Percentiles rank a stretch among this genome's conserved stretches.
Evolutionary conservation across 257 asterid species (phyloP).

Genomic region (Solanum dulcamara): DNA sequence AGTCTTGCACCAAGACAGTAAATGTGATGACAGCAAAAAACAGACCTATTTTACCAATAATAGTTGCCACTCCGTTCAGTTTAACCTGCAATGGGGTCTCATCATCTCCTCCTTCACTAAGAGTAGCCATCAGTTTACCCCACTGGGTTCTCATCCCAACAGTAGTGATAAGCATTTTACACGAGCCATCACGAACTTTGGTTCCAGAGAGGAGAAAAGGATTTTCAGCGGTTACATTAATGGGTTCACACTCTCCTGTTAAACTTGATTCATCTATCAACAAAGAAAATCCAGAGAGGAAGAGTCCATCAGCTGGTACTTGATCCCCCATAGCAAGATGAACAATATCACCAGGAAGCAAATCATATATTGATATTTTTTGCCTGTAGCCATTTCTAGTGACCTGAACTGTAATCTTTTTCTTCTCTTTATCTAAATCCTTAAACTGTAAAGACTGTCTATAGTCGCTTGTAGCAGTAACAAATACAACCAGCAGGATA

Average conservation of each 20-base stretch:
- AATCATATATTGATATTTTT: conserved; percentile 68
- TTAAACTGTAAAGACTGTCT: conserved; percentile 77
- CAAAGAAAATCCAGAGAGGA: conserved; percentile 62
- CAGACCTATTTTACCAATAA: conserved; percentile 78
- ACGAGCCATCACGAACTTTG: conserved; percentile 83
- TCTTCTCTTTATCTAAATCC: conserved; percentile 88
- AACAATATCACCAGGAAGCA: conserved; percentile 79
- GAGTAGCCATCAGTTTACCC: conserved; percentile 92
- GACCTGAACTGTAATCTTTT: conserved; percentile 70
- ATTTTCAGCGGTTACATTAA: conserved; percentile 47
- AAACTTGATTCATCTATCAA: conserved; percentile 75
- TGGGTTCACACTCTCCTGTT: conserved; percentile 85
- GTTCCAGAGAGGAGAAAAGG: conserved; percentile 90
- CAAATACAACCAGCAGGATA: conserved; percentile 77
- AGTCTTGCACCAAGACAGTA: conserved; percentile 72
- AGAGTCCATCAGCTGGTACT: conserved; percentile 91
- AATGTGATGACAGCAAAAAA: conserved; percentile 83
- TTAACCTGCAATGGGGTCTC: conserved; percentile 91
- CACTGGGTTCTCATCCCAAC: conserved; percentile 96
- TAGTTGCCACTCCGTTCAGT: conserved; percentile 81
- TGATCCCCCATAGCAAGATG: conserved; percentile 85
- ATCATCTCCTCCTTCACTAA: conserved; percentile 86
- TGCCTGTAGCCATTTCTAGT: conserved; percentile 77
- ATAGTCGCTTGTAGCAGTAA: conserved; percentile 80
- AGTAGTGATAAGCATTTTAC: conserved; percentile 81